Evolutionary conservation across 1,284 basidiomycete species (phyloP).

Genomic region (Phylloporus sp.): DNA sequence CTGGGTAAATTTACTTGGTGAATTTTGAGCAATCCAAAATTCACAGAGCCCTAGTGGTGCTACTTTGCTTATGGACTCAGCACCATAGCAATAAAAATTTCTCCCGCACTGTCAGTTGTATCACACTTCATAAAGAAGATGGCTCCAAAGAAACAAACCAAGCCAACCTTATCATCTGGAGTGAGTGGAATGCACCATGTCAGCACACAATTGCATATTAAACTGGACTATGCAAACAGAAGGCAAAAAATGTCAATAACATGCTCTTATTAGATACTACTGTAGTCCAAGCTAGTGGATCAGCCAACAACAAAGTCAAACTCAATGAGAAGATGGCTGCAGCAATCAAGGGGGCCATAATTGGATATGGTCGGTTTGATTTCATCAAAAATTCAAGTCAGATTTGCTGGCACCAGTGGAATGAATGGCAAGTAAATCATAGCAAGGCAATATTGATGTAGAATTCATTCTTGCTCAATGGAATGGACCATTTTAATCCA

Average conservation of each 20-base stretch:
- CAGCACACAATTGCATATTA: background rate
- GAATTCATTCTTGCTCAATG: conserved; percentile 7
- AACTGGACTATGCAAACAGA: too few species aligned
- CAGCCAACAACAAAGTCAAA: background rate
- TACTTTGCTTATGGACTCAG: too few species aligned
- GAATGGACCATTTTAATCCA: conserved; percentile 8
- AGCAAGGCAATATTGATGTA: conserved; percentile 1
- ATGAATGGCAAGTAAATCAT: conserved; percentile 1
- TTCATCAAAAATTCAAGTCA: background rate
- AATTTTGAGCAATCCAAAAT: too few species aligned
- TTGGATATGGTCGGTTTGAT: conserved; percentile 7
- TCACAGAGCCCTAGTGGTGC: too few species aligned
- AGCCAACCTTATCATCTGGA: background rate
- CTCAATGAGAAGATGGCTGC: conserved; percentile 2
- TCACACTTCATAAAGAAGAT: background rate
- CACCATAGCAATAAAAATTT: too few species aligned
- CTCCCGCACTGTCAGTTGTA: too few species aligned
- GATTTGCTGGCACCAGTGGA: conserved; percentile 7
- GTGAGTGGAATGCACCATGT: background rate
- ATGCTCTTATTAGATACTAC: background rate
- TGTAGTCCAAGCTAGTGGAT: background rate
- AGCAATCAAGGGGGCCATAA: conserved; percentile 1
- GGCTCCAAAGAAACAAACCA: background rate
- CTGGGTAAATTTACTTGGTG: too few species aligned
- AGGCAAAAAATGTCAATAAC: too few species aligned